phyloP scores from a whole-genome alignment of 2,329 filamentous ascomycete species.

The Aspergillus sp. region DNA sequence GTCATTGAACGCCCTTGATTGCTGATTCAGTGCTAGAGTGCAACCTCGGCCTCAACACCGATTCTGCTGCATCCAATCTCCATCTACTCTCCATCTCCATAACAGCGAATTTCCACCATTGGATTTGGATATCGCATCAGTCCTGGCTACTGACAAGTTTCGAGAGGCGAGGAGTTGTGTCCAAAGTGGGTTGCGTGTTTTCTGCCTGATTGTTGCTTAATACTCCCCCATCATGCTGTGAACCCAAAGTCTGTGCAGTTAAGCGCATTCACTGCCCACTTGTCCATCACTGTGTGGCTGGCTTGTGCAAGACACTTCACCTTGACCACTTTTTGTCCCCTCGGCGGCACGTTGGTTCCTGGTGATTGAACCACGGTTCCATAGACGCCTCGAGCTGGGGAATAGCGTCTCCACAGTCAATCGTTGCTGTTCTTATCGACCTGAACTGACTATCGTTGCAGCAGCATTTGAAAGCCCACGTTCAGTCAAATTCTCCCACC shows the following conservation, averaged over 20 bases:
- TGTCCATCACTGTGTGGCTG: conserved; percentile 18
- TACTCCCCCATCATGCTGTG: conserved; percentile 5
- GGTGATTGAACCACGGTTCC: conserved; percentile 8
- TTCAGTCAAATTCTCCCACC: background rate
- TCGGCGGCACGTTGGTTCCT: background rate
- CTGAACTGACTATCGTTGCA: background rate
- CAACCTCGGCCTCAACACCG: background rate
- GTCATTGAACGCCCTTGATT: background rate
- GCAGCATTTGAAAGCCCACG: background rate
- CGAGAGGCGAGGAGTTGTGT: background rate
- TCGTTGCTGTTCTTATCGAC: conserved; percentile 1
- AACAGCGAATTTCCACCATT: background rate
- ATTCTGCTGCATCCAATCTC: background rate
- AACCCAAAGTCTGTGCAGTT: conserved; percentile 14
- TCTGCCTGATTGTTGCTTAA: background rate
- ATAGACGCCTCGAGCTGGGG: background rate
- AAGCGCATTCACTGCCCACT: conserved; percentile 19
- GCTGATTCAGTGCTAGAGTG: background rate
- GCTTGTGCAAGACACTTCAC: background rate
- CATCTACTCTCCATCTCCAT: background rate
- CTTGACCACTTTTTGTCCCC: background rate
- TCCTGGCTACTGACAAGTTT: background rate
- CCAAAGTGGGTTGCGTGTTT: background rate
- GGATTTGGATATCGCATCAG: background rate
- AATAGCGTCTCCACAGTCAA: conserved; percentile 6